Evolutionary conservation across 2,329 filamentous ascomycete genomes (phyloP).

Genomic region (Teratosphaeria nubilosa): DNA sequence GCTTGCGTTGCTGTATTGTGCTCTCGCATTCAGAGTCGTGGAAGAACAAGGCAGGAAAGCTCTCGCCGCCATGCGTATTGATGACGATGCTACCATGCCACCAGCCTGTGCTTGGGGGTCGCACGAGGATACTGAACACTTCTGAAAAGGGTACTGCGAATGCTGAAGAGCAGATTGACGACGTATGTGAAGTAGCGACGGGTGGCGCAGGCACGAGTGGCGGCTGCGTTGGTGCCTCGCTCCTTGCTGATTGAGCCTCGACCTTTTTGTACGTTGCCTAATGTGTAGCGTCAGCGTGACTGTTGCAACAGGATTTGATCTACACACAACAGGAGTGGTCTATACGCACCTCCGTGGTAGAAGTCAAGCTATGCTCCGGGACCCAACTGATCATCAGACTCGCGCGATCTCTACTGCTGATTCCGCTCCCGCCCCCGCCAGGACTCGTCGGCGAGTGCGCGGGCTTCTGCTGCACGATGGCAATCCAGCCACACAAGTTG

Average conservation of each 20-base stretch:
- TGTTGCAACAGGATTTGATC: neutral
- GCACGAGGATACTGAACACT: slow-evolving; percentile 80
- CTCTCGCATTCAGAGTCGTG: slow-evolving; percentile 95
- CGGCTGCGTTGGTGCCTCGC: slow-evolving; percentile 67
- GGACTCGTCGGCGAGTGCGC: slow-evolving; percentile 17
- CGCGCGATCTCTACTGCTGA: slow-evolving; percentile 41
- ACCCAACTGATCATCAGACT: slow-evolving; percentile 87
- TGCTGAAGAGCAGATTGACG: slow-evolving; percentile 67
- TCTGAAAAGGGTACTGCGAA: slow-evolving; percentile 86
- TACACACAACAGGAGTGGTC: neutral
- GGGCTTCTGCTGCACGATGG: slow-evolving; percentile 80
- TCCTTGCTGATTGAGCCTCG: slow-evolving; percentile 68
- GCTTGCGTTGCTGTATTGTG: slow-evolving; percentile 89
- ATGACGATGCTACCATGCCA: slow-evolving; percentile 96
- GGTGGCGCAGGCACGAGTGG: slow-evolving; percentile 89
- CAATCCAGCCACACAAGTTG: slow-evolving; percentile 90
- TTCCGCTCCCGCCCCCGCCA: slow-evolving; percentile 3
- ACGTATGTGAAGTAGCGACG: slow-evolving; percentile 65
- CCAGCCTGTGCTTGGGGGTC: slow-evolving; percentile 90
- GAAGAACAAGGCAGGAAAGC: slow-evolving; percentile 92
- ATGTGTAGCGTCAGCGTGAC: neutral
- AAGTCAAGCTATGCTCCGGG: slow-evolving; percentile 67
- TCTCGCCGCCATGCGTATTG: slow-evolving; percentile 82
- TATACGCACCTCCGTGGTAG: neutral
- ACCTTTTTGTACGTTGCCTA: slow-evolving; percentile 84